These are phyloP conservation scores for Proliferodiscus dingleyae DNA, from an alignment of 2,329 filamentous ascomycete species.

Conservation along the genomic window DNA sequence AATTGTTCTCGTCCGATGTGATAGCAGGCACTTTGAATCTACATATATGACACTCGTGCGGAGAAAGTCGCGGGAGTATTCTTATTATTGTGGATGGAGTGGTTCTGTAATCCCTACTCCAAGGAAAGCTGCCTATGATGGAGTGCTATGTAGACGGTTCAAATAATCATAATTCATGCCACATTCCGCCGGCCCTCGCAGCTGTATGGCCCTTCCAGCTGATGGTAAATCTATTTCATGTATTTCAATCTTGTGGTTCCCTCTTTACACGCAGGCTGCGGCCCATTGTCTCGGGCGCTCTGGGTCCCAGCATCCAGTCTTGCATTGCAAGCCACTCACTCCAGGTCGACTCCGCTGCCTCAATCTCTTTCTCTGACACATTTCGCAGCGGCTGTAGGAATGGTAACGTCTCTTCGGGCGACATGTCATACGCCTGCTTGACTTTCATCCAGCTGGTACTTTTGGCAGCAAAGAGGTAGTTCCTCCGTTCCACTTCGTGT, in stretches of 20 bases:
- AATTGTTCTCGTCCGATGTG: background rate
- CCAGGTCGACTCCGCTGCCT: conserved; percentile 78
- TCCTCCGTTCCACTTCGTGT: conserved; percentile 84
- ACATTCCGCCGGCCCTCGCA: background rate
- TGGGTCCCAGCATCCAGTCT: conserved; percentile 93
- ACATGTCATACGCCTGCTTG: conserved; percentile 87
- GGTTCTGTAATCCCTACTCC: background rate
- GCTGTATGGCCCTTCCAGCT: background rate
- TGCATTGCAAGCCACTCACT: conserved; percentile 96
- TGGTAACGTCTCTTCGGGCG: conserved; percentile 74
- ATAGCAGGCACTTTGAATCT: background rate
- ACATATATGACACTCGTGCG: background rate
- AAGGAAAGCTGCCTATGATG: background rate
- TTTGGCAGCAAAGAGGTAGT: conserved; percentile 94
- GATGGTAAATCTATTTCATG: background rate
- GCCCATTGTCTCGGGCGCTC: conserved; percentile 14
- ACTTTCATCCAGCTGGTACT: conserved; percentile 85
- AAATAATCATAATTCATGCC: conserved; percentile 11
- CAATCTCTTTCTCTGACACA: conserved; percentile 73
- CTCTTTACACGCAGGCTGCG: conserved; percentile 15
- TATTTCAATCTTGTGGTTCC: conserved; percentile 13
- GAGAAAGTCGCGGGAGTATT: background rate
- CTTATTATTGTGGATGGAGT: background rate
- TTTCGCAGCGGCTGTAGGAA: conserved; percentile 81
- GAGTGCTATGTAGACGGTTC: conserved; percentile 1